Evolutionary conservation across 306 rosid genomes (phyloP).

Genomic region (Pterocarpus santalinus): DNA sequence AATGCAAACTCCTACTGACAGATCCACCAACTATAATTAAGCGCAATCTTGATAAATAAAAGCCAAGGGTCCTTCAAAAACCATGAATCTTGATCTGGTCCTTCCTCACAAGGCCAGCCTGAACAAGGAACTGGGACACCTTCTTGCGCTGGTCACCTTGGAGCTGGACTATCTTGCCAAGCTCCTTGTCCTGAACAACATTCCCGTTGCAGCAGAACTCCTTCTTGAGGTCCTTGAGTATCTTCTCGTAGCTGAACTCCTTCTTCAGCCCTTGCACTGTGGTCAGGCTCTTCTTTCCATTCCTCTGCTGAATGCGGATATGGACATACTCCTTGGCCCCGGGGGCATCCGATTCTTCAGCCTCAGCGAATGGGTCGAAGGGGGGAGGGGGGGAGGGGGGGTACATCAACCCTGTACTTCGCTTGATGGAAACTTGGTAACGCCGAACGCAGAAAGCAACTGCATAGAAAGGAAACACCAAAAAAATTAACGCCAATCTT

Average conservation of each 20-base stretch:
- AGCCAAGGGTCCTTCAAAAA: conserved; percentile 49
- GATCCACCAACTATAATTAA: neutral
- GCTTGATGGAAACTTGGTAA: conserved; percentile 37
- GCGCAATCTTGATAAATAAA: neutral
- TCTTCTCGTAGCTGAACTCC: conserved; percentile 80
- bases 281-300: conserved; percentile 85
- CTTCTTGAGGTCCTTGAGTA: conserved; percentile 84
- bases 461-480: neutral
- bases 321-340: conserved; percentile 82
- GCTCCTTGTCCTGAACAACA: conserved; percentile 90
- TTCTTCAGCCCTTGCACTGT: conserved; percentile 90
- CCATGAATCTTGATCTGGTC: conserved; percentile 93
- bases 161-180: conserved; percentile 88
- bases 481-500: neutral
- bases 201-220: conserved; percentile 94
- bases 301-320: conserved; percentile 87
- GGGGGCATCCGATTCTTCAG: conserved; percentile 75
- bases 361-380: conserved; percentile 83
- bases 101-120: conserved; percentile 72
- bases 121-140: conserved; percentile 72
- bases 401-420: conserved; percentile 85
- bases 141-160: conserved; percentile 96
- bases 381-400: conserved; percentile 65
- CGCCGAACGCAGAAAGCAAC: neutral
- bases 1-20: neutral